A percentile compares a stretch with the other conserved stretches of the same genome.
Evolutionary conservation across 148 eudicot species (phyloP).

Genomic region (Rheum nobile): DNA sequence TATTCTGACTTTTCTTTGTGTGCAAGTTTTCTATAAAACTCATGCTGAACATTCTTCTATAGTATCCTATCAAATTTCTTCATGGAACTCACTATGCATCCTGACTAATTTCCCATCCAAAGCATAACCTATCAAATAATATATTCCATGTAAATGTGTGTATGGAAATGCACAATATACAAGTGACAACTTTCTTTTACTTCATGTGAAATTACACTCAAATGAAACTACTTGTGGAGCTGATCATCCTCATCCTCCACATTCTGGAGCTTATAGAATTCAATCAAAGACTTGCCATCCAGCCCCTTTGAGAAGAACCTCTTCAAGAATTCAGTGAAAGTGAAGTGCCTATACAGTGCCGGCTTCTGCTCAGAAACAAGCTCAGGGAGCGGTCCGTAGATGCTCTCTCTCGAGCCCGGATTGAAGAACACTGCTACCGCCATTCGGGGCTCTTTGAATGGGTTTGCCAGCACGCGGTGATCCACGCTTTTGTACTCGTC

Average conservation of each 20-base stretch:
- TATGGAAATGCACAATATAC: neutral
- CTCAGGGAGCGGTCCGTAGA: slow-evolving; percentile 54
- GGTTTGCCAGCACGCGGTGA: slow-evolving; percentile 56
- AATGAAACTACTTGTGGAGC: neutral
- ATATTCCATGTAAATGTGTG: neutral
- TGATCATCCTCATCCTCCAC: neutral
- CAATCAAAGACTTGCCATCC: slow-evolving; percentile 35
- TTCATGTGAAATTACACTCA: neutral
- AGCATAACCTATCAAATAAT: no score
- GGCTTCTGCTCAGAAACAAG: slow-evolving; percentile 39
- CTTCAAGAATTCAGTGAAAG: slow-evolving; percentile 23
- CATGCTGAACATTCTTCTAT: neutral
- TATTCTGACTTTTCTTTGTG: no score
- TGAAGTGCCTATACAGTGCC: slow-evolving; percentile 33
- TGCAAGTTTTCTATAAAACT: no score
- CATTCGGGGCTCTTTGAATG: slow-evolving; percentile 26
- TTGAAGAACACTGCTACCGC: slow-evolving; percentile 48
- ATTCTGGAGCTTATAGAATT: slow-evolving; percentile 6
- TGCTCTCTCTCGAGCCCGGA: slow-evolving; percentile 31
- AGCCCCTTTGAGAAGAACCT: slow-evolving; percentile 48
- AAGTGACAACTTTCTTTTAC: neutral
- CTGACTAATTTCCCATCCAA: no score
- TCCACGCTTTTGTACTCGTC: slow-evolving; percentile 49
- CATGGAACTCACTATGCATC: no score
- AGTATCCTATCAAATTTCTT: no score